These are phyloP conservation scores for Sclerotinia nivalis DNA, from an alignment of 2,329 filamentous ascomycete genomes.

Conservation along the genomic window DNA sequence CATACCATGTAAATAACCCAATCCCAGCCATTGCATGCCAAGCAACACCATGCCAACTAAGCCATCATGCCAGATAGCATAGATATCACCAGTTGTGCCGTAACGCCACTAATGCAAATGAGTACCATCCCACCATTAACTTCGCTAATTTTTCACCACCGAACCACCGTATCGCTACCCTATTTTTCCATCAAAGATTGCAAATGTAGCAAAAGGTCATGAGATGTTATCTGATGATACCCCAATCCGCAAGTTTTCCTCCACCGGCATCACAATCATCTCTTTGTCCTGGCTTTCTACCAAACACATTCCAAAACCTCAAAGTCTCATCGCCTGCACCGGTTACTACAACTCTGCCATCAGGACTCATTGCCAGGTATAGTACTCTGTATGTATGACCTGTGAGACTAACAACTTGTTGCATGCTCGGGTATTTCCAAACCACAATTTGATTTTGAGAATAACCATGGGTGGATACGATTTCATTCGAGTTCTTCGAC, in stretches of 20 bases:
- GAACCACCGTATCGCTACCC: constrained; percentile 1
- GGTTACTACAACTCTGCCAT: constrained; percentile 90
- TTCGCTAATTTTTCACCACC: constrained; percentile 12
- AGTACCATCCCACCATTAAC: constrained; percentile 15
- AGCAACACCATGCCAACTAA: constrained; percentile 19
- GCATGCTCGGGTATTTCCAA: constrained; percentile 99
- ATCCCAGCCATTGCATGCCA: constrained; percentile 20
- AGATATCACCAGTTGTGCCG: constrained; percentile 17
- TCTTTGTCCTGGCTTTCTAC: constrained; percentile 69
- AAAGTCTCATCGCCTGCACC: constrained; percentile 95
- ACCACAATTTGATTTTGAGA: constrained; percentile 98
- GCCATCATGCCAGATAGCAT: constrained; percentile 19
- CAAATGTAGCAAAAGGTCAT: not conserved
- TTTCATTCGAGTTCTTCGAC: constrained; percentile 97
- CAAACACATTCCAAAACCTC: constrained; percentile 96
- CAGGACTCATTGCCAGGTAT: constrained; percentile 95
- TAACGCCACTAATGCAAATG: constrained; percentile 23
- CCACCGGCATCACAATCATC: constrained; percentile 65
- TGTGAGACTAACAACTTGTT: constrained; percentile 90
- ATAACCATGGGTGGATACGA: constrained; percentile 95
- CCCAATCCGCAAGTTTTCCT: constrained; percentile 72
- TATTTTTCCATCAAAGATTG: constrained; percentile 5
- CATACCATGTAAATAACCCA: constrained; percentile 20
- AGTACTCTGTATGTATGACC: constrained; percentile 96
- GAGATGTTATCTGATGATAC: constrained; percentile 68